These are phyloP conservation scores for Tribonema minus DNA, from an alignment of 108 stramenopile species.

Conservation along the genomic window DNA sequence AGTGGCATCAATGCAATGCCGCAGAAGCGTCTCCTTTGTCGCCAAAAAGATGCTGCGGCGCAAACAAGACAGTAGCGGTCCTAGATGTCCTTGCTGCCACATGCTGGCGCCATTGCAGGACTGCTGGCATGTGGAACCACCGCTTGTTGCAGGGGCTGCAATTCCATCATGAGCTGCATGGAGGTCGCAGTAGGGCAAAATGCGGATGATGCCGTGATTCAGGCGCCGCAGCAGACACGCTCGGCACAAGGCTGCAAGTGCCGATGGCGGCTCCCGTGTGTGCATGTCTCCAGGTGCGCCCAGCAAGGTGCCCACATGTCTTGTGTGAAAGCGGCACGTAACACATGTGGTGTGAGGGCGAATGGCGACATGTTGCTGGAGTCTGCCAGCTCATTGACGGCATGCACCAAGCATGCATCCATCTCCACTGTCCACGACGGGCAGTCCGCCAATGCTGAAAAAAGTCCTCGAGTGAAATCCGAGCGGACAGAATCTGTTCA, in stretches of 20 bases:
- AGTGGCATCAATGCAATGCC: conserved; percentile 30
- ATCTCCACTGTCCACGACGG: conserved; percentile 16
- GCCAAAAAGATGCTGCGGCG: too few species aligned
- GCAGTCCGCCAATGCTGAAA: conserved; percentile 7
- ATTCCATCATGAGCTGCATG: conserved; percentile 28
- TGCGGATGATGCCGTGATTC: conserved; percentile 31
- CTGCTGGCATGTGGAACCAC: conserved; percentile 10
- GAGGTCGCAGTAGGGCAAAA: conserved; percentile 41
- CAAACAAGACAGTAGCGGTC: too few species aligned
- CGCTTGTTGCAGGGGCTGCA: conserved; percentile 1
- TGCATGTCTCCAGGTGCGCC: background rate
- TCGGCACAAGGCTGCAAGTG: conserved; percentile 11
- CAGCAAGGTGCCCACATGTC: background rate
- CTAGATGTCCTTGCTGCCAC: conserved; percentile 24
- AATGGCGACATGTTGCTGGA: conserved; percentile 6
- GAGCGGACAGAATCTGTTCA: background rate
- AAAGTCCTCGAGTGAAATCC: conserved; percentile 1
- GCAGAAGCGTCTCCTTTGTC: conserved; percentile 30
- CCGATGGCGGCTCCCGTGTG: too few species aligned
- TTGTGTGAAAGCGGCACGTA: background rate
- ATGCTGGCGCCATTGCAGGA: too few species aligned
- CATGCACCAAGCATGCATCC: conserved; percentile 26
- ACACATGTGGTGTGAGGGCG: background rate
- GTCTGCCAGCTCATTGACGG: conserved; percentile 8
- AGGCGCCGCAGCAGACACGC: too few species aligned